These are phyloP conservation scores for Bipolaris zeicola DNA, from an alignment of 2,329 filamentous ascomycete species.

Conservation along the genomic window DNA sequence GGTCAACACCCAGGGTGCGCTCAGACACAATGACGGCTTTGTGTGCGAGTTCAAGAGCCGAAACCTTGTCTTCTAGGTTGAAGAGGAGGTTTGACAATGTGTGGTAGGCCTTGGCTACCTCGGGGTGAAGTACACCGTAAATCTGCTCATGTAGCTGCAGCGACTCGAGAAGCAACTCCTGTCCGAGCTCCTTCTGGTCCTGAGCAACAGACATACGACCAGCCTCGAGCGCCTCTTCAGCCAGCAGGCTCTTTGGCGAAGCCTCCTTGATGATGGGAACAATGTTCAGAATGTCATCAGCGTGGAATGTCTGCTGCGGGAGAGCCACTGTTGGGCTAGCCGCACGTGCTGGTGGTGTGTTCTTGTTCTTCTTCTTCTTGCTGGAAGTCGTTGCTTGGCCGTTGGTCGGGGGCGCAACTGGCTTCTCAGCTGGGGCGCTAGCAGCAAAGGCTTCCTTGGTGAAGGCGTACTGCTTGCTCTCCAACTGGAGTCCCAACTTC, in stretches of 20 bases:
- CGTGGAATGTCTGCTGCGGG: slow-evolving; percentile 68
- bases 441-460: slow-evolving; percentile 47
- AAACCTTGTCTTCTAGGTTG: slow-evolving; percentile 95
- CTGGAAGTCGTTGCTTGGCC: slow-evolving; percentile 42
- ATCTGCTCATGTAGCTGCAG: slow-evolving; percentile 97
- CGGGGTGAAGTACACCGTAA: slow-evolving; percentile 94
- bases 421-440: slow-evolving; percentile 19
- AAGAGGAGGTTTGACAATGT: slow-evolving; percentile 95
- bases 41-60: slow-evolving; percentile 90
- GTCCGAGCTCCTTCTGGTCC: slow-evolving; percentile 91
- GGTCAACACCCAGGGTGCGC: slow-evolving; percentile 90
- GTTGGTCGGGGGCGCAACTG: slow-evolving; percentile 44
- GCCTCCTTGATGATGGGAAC: slow-evolving; percentile 97
- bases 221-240: slow-evolving; percentile 94
- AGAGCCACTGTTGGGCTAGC: slow-evolving; percentile 53
- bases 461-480: slow-evolving; percentile 78
- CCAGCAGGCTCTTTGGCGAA: slow-evolving; percentile 83
- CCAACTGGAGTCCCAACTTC: slow-evolving; percentile 88
- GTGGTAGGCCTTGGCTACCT: slow-evolving; percentile 95
- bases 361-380: slow-evolving; percentile 62
- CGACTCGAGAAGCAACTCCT: slow-evolving; percentile 94
- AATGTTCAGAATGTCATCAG: slow-evolving; percentile 88
- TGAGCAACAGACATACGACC: slow-evolving; percentile 96
- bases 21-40: slow-evolving; percentile 97
- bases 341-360: slow-evolving; percentile 55